Evolutionary conservation across 2,329 filamentous ascomycete species (phyloP).

Genomic region (Tetracladium maxilliforme): DNA sequence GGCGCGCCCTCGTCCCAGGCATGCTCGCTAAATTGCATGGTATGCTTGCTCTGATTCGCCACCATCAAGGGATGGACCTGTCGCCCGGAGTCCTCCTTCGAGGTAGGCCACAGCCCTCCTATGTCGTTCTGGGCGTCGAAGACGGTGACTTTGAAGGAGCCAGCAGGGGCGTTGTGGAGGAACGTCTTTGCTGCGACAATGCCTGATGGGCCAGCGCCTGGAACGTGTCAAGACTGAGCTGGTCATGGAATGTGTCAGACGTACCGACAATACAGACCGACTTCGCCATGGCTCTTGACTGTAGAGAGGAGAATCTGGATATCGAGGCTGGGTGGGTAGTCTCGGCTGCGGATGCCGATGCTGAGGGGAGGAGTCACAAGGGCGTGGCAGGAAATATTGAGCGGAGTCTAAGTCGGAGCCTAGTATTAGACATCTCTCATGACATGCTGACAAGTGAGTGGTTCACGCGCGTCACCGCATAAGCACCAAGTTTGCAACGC

Average conservation of each 20-base stretch:
- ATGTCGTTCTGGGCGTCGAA: slow-evolving; percentile 52
- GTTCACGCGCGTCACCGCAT: too few species aligned
- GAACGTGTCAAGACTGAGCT: neutral
- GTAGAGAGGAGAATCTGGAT: too few species aligned
- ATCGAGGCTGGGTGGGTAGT: too few species aligned
- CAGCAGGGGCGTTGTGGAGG: slow-evolving; percentile 38
- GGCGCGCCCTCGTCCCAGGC: slow-evolving; percentile 49
- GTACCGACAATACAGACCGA: slow-evolving; percentile 36
- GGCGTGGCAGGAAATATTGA: too few species aligned
- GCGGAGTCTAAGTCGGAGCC: too few species aligned
- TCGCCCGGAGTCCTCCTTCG: slow-evolving; percentile 30
- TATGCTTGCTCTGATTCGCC: slow-evolving; percentile 65
- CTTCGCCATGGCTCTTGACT: slow-evolving; percentile 22
- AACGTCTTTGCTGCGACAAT: slow-evolving; percentile 61
- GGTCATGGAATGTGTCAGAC: slow-evolving; percentile 2
- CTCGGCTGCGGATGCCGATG: too few species aligned
- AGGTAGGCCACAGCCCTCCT: slow-evolving; percentile 64
- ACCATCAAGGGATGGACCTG: slow-evolving; percentile 52
- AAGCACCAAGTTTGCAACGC: too few species aligned
- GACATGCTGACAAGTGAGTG: too few species aligned
- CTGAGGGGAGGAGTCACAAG: too few species aligned
- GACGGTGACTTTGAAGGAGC: slow-evolving; percentile 50
- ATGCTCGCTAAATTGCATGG: slow-evolving; percentile 57
- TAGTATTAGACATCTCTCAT: too few species aligned
- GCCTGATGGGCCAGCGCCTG: slow-evolving; percentile 55